Base-by-base conservation (phyloP, 2,329 filamentous ascomycete genomes). In the Scedosporium apiospermum region DNA sequence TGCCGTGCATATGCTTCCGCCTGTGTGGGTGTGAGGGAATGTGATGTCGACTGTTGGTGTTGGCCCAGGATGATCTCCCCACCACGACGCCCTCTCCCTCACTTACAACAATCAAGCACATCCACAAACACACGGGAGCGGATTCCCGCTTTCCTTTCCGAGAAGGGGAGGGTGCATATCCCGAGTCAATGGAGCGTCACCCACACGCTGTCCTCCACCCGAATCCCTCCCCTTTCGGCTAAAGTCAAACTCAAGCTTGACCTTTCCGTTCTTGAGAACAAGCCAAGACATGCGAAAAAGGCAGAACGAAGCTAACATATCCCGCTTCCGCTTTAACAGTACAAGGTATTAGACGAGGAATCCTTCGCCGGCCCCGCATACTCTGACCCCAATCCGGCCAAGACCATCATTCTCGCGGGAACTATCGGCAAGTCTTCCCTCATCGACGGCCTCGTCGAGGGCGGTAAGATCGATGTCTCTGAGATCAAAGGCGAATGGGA, bases 361-460 rank as follows among this genome's bases (percentile, higher is more conserved):
- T 64, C 64, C 18, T 68, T 71, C 41, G 58, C 65, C 16, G 81
- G 80, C 0, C 81, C 80, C 27, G 69, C 69, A 3, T 82, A 76
- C 65, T 65, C 75, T 62, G 71, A 77, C 26, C 76, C 76, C 1
- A 72, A 73, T 10, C 71, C 75, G 1, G 68, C 71, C n/a, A 78
- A 77, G 14, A 82, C 79, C 0, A 81, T 85, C 16, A 84, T 91
- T 65, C 88, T 91, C 61, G 85, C 81, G 6, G 88, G 88, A 4
- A 90, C 87, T 0, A 77, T 91, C 57, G 86, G 63, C 60, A 26
- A 84, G 65, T 89, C 87, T 0, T 75, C 77, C 10, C 69, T 88
- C 42, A 85, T 91, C 61, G 83, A 88, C 67, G 70, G 73, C 6
- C 75, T 91, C 58, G 74, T 88, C 23, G 69, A 76, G 1, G 76